A percentile compares a stretch with the other conserved stretches of the same genome.
Evolutionary conservation across 2,329 filamentous ascomycete species (phyloP).

Genomic region (Diaporthe aspalathi): DNA sequence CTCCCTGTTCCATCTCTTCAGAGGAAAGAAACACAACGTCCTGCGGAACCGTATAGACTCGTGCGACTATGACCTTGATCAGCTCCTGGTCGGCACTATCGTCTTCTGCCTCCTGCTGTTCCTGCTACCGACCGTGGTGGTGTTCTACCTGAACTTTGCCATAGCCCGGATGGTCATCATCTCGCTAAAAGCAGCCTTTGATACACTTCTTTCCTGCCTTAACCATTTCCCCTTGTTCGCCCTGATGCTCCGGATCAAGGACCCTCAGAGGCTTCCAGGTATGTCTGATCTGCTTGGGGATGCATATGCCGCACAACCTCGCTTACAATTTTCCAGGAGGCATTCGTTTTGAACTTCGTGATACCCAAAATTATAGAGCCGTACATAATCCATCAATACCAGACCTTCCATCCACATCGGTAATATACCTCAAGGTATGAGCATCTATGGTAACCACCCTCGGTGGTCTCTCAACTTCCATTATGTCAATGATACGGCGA

Average conservation of each 20-base stretch:
- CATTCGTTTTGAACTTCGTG: conserved; percentile 89
- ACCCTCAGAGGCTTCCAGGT: conserved; percentile 89
- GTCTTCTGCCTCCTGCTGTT: conserved; percentile 97
- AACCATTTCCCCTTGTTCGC: conserved; percentile 99
- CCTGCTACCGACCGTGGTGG: conserved; percentile 90
- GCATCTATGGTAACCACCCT: neutral
- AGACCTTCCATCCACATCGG: conserved; percentile 74
- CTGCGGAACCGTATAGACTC: conserved; percentile 97
- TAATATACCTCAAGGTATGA: conserved; percentile 85
- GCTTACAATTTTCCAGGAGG: conserved; percentile 65
- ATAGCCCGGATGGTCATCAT: conserved; percentile 96
- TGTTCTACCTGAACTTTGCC: conserved; percentile 97
- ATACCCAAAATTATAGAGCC: conserved; percentile 69
- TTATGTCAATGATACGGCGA: conserved; percentile 27
- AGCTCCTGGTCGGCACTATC: conserved; percentile 94
- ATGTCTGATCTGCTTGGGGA: conserved; percentile 43
- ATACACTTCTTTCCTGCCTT: conserved; percentile 90
- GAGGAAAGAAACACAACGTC: conserved; percentile 97
- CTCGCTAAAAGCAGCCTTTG: conserved; percentile 87
- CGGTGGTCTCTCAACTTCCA: neutral
- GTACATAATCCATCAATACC: conserved; percentile 51
- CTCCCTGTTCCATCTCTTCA: conserved; percentile 98
- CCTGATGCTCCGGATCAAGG: conserved; percentile 94
- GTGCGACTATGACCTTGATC: conserved; percentile 98
- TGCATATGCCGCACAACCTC: conserved; percentile 29